phyloP scores from a whole-genome alignment of 75 land plant genomes.

The Cupressus sempervirens region DNA sequence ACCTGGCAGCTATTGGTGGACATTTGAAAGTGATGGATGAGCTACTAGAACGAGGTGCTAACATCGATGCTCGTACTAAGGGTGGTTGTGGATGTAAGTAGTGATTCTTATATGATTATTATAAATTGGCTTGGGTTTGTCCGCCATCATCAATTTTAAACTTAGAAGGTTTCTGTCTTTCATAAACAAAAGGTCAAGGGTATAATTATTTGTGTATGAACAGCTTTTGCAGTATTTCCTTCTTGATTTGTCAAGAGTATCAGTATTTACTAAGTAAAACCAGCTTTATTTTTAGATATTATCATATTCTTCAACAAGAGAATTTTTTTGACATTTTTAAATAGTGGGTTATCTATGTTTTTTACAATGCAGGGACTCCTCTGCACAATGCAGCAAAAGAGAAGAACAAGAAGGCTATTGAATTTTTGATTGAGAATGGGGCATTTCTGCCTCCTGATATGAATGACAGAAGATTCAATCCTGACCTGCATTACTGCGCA shows the following conservation, averaged over 20 bases:
- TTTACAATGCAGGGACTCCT: slow-evolving; percentile 79
- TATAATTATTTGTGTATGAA: neutral
- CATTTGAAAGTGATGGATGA: slow-evolving; percentile 88
- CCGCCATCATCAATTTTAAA: neutral
- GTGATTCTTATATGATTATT: too few relatives aligned
- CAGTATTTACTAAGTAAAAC: neutral
- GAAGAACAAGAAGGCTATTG: slow-evolving; percentile 71
- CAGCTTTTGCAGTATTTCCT: neutral
- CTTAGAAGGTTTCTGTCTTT: neutral
- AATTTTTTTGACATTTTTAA: neutral
- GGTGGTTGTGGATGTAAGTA: slow-evolving; percentile 91
- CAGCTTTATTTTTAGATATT: neutral
- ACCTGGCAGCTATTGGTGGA: slow-evolving; percentile 95
- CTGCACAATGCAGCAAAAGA: slow-evolving; percentile 93
- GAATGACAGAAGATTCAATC: slow-evolving; percentile 81
- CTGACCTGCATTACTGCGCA: slow-evolving; percentile 92
- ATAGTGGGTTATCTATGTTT: neutral
- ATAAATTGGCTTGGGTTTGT: neutral
- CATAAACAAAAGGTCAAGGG: neutral
- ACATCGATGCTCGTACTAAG: slow-evolving; percentile 94
- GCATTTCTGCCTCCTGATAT: slow-evolving; percentile 90
- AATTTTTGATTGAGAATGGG: slow-evolving; percentile 85
- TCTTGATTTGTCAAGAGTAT: neutral
- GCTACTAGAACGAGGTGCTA: slow-evolving; percentile 84
- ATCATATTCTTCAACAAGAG: neutral